Evolutionary conservation across 176 grass and related monocot species (phyloP), one percentile per base, ranked within the genome.

Genomic region (Carex parvula): DNA sequence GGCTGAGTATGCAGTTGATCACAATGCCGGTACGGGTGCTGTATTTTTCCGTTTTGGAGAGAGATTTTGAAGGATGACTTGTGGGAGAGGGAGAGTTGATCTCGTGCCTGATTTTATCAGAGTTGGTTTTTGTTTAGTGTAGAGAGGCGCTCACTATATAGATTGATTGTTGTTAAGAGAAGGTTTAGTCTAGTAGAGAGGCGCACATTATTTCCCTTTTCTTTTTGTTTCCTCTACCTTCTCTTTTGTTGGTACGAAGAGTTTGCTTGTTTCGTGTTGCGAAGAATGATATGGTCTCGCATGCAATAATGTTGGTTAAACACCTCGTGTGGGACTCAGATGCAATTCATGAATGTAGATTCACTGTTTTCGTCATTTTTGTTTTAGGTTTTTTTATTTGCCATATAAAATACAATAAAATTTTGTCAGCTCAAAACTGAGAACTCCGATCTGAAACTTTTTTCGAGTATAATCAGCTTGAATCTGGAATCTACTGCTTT

Each of bases 11-110:
- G 89, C 90, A 12, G 91, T 95, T 58, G 96, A 99, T 85, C 91
- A 92, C 83, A 99, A 99, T 88, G 87, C 96, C 61, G 91, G 93
- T 67, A 88, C 87, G 0, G 96, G 96, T 18, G 90, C 96, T 50
- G 57, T 99, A 52, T 99, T 95, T 87, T 93, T 99, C 80, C 89
- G 91, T 50, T 95, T 99, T 62, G 96, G 96, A 8, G 96, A 99
- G 86, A 95, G 93, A 75, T 95, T 99, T 80, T 99, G 82, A 93
- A 48, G 29, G 12, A 61, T 21, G 22, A 6, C 17, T 60, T 82
- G n/a, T 39, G 37, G 37, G 37, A 39, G 37, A 39, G 62, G 61
- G 12, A 18, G 22, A 76, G 14, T 54, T 76, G 46, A 50, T 50
- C 46, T 50, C 9, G 10, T 50, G 2, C 73, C 24, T 15, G 32